Conservation (phyloP, 75 land plant species). For the Pinus tabuliformis region DNA sequence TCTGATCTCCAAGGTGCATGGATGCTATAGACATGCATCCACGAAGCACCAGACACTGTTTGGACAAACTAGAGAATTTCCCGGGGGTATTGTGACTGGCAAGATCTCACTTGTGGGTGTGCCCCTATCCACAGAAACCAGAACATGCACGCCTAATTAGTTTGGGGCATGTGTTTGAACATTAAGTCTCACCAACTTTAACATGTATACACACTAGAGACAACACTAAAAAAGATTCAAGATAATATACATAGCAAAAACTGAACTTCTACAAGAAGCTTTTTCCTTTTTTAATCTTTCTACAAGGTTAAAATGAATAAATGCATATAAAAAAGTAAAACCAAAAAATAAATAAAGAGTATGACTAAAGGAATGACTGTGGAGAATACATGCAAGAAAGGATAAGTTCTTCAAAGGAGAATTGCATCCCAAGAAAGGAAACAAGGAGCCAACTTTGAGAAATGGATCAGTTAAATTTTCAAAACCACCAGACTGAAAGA, state of each 20-base stretch:
- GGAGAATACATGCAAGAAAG: no score
- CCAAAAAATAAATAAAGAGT: neutral
- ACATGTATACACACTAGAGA: no score
- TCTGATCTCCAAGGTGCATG: neutral
- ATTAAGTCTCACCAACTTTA: no score
- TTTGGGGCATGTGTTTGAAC: no score
- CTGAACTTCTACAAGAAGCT: neutral
- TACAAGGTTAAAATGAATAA: neutral
- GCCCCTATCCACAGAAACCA: no score
- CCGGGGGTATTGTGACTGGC: neutral
- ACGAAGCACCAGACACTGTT: neutral
- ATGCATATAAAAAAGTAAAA: neutral
- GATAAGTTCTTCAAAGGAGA: neutral
- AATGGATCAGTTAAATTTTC: neutral
- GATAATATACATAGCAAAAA: no score
- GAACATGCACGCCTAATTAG: no score
- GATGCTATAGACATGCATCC: neutral
- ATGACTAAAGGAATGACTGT: neutral
- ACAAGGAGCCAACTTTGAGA: neutral
- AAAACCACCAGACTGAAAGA: neutral
- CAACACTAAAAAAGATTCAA: no score
- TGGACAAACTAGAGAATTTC: neutral
- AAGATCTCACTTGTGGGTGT: neutral
- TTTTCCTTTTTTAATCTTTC: neutral
- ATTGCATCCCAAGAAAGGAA: neutral